Evolutionary conservation across 371 early-diverging fungal genomes (phyloP), one percentile per base, ranked within the genome.

Genomic region (Mortierella sp.): DNA sequence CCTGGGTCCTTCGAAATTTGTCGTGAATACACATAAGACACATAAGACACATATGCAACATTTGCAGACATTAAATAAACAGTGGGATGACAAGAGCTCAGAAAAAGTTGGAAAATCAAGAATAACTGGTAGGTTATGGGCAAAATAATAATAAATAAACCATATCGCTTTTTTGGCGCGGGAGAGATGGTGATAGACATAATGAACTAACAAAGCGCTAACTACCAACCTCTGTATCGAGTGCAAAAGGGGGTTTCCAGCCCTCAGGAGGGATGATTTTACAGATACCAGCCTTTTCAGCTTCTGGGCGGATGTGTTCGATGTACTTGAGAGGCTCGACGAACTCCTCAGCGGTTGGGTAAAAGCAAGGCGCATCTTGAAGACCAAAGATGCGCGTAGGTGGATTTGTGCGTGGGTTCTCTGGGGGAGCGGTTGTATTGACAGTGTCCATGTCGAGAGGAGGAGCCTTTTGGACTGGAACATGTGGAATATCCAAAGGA

Each of bases 251-350:
- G 60, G 97, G 96, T 41, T 88, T 88, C 92, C 96, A 98, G 22
- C 87, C 89, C 28, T 73, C 76, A 10, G 99, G 98, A 55, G 99
- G 99, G 43, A 97, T 90, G 71, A 98, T 94, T 85, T 98, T 98
- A 75, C 94, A 90, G 70, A 98, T 93, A 28, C 99, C 99, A 41
- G 90, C 90, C 69, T 88, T 70, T 83, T 96, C 96, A 52, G 93
- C 97, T 76, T 92, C 87, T 24, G 88, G 84, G 41, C 92, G 88
- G 73, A 98, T 97, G 67, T 84, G 87, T 58, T 93, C 92, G 80
- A 98, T 95, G 81, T 94, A 97, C 65, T 85, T 80, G 36, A 96
- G 84, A 21, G 98, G 97, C 76, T 97, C 93, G 33, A 74, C 63
- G 85, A 96, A 97, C 86, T 98, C 95, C 53, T 94, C 90, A 19